Evolutionary conservation across 164 flowering plant species (phyloP), one percentile per base, ranked within the genome.

Genomic region (Kalanchoe fedtschenkoi): DNA sequence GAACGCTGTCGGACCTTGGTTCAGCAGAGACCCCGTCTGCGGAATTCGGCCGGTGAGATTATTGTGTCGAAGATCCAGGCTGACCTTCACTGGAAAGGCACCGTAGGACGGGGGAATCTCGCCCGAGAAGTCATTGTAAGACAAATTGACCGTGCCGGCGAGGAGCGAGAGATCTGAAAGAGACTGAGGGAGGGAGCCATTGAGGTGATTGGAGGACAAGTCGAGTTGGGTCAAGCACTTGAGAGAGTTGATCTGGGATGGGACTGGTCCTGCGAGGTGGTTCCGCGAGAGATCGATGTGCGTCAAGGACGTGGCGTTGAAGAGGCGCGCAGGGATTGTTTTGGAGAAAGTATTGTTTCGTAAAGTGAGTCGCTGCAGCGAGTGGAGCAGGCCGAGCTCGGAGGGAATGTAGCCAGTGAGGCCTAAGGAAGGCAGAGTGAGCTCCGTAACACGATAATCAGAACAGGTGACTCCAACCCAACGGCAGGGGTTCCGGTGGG

Each of bases 1-100:
- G 67, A 92, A 92, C 17, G 98, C 89, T 0, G 98, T 89, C 2
- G 98, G 98, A 0, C 98, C 97, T 69, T 92, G 98, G 67, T 84
- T 92, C 67, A 88, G 38, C 28, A 92, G 63, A 13, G 96, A 83
- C 0, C 98, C 98, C 13, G 70, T 69, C 69, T 71, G 79, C 24
- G 98, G 98, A 10, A 92, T 78, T 56, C 77, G 75, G 0, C 98
- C 98, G 38, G 81, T 72, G 28, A 92, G 83, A 62, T 86, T 79
- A 69, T 92, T 92, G 65, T 77, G 69, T 65, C 83, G 70, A 61
- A 92, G 75, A 71, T 92, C 97, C 68, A 92, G 71, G 65, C 91
- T 88, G 9, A 88, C 74, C 61, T 71, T 65, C 41, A 82, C 81
- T 62, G 85, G 90, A 34, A 92, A 68, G 14, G n/a, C 63, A 4